A percentile compares a stretch with the other conserved stretches of the same genome.
Conservation (phyloP, 176 grass and related monocot genomes). For the Pontederia crassipes region DNA sequence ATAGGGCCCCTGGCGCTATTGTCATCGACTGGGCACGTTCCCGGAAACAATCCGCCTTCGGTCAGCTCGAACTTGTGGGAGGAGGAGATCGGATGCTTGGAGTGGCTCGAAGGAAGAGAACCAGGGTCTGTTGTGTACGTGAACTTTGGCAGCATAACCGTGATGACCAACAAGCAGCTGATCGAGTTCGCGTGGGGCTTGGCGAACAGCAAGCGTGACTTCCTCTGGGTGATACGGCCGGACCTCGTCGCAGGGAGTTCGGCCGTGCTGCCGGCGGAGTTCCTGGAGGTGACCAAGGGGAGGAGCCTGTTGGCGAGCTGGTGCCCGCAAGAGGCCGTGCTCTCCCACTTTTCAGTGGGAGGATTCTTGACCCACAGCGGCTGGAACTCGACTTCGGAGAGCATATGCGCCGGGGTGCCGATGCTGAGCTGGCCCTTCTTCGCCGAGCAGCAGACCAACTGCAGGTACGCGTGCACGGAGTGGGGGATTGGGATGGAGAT, state of each 20-base stretch:
- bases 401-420: slow-evolving; percentile 12
- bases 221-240: no score
- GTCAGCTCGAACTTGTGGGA: slow-evolving; percentile 11
- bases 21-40: neutral
- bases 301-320: slow-evolving; percentile 6
- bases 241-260: neutral
- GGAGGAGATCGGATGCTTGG: slow-evolving; percentile 9
- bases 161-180: no score
- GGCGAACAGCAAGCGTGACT: no score
- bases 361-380: slow-evolving; percentile 15
- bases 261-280: slow-evolving; percentile 8
- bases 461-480: slow-evolving; percentile 13
- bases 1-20: neutral
- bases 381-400: slow-evolving; percentile 13
- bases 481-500: slow-evolving; percentile 18
- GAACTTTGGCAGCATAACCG: no score
- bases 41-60: neutral
- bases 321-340: slow-evolving; percentile 17
- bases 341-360: neutral
- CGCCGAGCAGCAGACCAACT: slow-evolving; percentile 19
- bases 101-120: slow-evolving; percentile 5
- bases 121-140: neutral
- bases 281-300: neutral
- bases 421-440: slow-evolving; percentile 15
- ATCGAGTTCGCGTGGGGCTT: no score